These are phyloP conservation scores for Desmodesmus armatus DNA, from an alignment of 139 green algal species.

Conservation along the genomic window DNA sequence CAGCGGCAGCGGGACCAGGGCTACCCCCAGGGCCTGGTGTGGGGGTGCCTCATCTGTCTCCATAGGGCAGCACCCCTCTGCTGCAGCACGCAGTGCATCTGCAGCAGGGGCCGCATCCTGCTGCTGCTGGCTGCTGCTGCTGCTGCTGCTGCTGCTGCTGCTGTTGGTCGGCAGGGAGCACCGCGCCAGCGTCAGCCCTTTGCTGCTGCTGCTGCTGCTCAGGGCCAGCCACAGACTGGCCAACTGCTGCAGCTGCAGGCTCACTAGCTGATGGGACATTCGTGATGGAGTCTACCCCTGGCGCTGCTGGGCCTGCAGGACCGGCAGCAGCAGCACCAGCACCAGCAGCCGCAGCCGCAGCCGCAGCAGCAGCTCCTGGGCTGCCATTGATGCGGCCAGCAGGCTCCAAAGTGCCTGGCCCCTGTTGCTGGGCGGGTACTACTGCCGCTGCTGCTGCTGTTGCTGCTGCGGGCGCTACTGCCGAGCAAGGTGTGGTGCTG, in stretches of 20 bases:
- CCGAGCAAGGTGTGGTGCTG: background rate
- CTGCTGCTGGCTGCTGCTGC: background rate
- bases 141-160: background rate
- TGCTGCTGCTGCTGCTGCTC: background rate
- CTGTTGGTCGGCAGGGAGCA: background rate
- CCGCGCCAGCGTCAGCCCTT: background rate
- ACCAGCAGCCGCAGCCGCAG: background rate
- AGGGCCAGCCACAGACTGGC: background rate
- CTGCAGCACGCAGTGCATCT: background rate
- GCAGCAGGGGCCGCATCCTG: background rate
- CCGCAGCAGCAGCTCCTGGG: background rate
- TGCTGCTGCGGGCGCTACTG: background rate
- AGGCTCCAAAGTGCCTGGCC: background rate
- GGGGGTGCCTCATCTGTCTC: too few relatives aligned
- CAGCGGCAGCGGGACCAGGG: background rate
- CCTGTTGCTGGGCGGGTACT: background rate
- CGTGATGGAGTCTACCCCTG: background rate
- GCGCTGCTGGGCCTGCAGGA: too few relatives aligned
- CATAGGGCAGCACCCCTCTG: background rate
- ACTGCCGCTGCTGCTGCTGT: background rate
- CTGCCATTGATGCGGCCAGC: background rate
- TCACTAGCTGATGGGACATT: background rate
- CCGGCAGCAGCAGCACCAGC: slow-evolving; percentile 10
- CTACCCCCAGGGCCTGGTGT: too few relatives aligned
- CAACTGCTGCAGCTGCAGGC: background rate